Conservation (phyloP, 805 yeast genomes). For the Grigorovia jiainica region DNA sequence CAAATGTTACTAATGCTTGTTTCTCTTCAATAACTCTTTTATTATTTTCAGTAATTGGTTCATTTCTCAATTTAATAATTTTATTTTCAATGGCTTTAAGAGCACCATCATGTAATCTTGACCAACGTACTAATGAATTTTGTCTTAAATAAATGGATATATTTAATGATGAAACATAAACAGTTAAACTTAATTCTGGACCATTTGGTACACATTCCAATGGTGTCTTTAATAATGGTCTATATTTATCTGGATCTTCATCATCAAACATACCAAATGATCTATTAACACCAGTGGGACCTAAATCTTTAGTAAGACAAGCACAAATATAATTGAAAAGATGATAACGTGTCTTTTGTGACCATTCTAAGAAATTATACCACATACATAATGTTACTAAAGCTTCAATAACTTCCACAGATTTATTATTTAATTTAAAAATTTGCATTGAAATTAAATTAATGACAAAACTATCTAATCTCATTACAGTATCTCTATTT, state of each 20-base stretch:
- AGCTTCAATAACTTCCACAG: constrained; percentile 55
- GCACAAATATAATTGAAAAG: constrained; percentile 56
- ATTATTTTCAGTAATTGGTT: background rate
- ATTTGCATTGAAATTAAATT: constrained; percentile 47
- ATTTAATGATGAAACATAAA: constrained; percentile 54
- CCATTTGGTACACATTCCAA: constrained; percentile 17
- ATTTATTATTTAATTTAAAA: constrained; percentile 60
- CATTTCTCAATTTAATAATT: background rate
- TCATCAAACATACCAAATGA: constrained; percentile 27
- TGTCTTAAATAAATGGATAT: constrained; percentile 59
- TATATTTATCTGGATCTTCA: constrained; percentile 10
- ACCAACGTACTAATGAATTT: constrained; percentile 53
- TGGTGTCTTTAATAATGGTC: constrained; percentile 14
- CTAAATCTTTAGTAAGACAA: constrained; percentile 65
- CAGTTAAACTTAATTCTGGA: constrained; percentile 32
- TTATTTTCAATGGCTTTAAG: constrained; percentile 1
- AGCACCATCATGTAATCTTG: constrained; percentile 23
- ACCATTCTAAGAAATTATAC: constrained; percentile 79
- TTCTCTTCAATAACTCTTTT: constrained; percentile 26
- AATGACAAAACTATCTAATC: constrained; percentile 45
- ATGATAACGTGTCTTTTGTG: constrained; percentile 70
- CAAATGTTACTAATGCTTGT: constrained; percentile 44
- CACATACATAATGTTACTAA: constrained; percentile 56
- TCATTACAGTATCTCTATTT: constrained; percentile 35
- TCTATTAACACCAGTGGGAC: constrained; percentile 46